phyloP scores from a whole-genome alignment of 164 flowering plant species.

The Echeveria elegans region DNA sequence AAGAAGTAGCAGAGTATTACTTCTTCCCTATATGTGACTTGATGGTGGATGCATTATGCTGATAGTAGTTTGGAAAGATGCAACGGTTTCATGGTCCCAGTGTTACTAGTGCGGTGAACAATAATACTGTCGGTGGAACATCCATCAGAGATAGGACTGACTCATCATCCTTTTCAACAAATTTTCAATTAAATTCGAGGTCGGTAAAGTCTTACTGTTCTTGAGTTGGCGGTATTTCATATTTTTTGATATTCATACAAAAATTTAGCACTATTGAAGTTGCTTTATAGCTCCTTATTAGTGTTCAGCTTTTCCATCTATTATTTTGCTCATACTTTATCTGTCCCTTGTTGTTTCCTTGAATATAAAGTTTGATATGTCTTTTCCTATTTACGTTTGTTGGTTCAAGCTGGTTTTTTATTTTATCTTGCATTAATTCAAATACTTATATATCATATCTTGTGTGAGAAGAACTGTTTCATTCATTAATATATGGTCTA shows the following conservation, averaged over 20 bases:
- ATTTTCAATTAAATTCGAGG: conserved; percentile 53
- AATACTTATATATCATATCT: no score
- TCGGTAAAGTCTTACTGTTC: conserved; percentile 12
- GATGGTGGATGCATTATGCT: conserved; percentile 84
- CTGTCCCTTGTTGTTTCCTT: no score
- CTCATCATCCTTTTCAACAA: background rate
- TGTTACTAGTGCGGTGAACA: conserved; percentile 85
- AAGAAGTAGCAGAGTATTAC: background rate
- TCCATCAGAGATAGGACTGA: conserved; percentile 19
- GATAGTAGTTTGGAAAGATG: conserved; percentile 83
- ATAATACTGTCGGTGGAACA: conserved; percentile 52
- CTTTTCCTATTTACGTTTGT: no score
- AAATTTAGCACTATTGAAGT: background rate
- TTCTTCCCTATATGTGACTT: conserved; percentile 17
- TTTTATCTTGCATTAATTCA: no score
- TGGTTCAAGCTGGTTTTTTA: no score
- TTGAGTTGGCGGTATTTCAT: no score
- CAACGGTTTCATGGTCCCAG: conserved; percentile 85
- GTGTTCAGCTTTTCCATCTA: background rate
- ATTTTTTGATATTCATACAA: no score
- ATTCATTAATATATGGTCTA: background rate
- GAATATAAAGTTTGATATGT: no score
- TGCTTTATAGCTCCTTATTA: background rate
- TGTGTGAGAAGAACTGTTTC: background rate
- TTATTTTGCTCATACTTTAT: background rate